Base-by-base conservation (phyloP, 768 basidiomycete species). In the Mycena crocata region DNA sequence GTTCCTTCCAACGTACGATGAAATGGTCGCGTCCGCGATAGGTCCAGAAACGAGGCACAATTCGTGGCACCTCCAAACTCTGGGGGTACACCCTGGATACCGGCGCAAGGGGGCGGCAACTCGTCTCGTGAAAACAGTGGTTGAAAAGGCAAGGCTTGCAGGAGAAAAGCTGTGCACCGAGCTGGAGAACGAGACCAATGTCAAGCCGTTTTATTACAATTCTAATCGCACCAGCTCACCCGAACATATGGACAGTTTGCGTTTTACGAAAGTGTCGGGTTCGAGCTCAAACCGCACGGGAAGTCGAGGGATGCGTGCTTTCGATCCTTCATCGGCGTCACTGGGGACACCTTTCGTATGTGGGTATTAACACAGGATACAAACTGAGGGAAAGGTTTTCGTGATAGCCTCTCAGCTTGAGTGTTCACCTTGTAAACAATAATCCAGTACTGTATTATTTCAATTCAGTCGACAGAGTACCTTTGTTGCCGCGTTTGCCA, bases 31-130 rank as follows among this genome's bases (percentile, higher is more conserved):
- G 21, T 48, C 62, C 7, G 54, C 34, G 0, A 24, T 63, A 45
- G 62, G 60, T 2, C 26, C 26, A 28, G 54, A 19, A 19, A 35
- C 44, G 26, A 55, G 55, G 45, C 61, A 55, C 52, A 55, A 55
- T 28, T 62, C 51, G 23, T 63, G 62, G 62, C 62, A 63, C 32
- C 54, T 63, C 5, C 62, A 63, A 30, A 56, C 62, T 30, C 52
- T 63, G 19, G 52, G 26, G 21, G 62, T 63, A n/a, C 52, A 63
- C 24, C 62, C 62, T 17, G 17, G 32, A 2, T 64, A 51, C n/a
- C 63, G 58, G 40, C 54, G 56, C 13, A 40, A 34, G 19, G 56
- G 49, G 6, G 56, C 46, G 12, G 48, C 31, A 8, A 31, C 2
- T 7, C 34, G 40, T 24, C 63, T 64, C n/a, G 42, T 58, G 13